phyloP scores from a whole-genome alignment of 2,329 filamentous ascomycete species.

The Claviceps spartinae region DNA sequence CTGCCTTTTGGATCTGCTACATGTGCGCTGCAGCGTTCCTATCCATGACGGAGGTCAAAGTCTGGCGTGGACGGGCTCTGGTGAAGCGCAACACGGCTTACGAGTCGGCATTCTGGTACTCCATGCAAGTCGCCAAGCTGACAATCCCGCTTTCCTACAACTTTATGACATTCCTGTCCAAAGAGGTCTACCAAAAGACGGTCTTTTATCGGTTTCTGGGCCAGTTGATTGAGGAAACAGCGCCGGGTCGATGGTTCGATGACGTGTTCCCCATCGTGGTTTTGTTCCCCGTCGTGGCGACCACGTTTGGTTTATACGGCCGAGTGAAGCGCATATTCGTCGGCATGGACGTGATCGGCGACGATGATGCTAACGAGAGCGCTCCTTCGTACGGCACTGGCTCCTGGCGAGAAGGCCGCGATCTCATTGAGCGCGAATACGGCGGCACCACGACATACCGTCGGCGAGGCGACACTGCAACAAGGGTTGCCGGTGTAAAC shows the following conservation, averaged over 20 bases:
- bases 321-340: constrained; percentile 70
- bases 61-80: constrained; percentile 91
- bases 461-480: constrained; percentile 30
- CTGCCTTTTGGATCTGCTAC: constrained; percentile 82
- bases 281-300: constrained; percentile 71
- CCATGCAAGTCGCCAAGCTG: constrained; percentile 79
- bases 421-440: constrained; percentile 78
- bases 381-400: constrained; percentile 57
- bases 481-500: constrained; percentile 20
- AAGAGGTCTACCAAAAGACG: constrained; percentile 58
- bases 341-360: constrained; percentile 58
- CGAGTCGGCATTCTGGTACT: constrained; percentile 93
- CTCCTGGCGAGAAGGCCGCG: constrained; percentile 81
- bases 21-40: constrained; percentile 86
- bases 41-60: constrained; percentile 82
- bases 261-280: constrained; percentile 81
- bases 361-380: constrained; percentile 45
- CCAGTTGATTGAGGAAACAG: constrained; percentile 66
- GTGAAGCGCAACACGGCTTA: constrained; percentile 84
- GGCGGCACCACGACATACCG: constrained; percentile 46
- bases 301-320: constrained; percentile 80
- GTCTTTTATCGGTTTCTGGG: constrained; percentile 84
- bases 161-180: constrained; percentile 79
- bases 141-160: constrained; percentile 92
- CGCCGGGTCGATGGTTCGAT: constrained; percentile 72